phyloP scores from a whole-genome alignment of 768 basidiomycete genomes.

The Butyriboletus loyo region DNA sequence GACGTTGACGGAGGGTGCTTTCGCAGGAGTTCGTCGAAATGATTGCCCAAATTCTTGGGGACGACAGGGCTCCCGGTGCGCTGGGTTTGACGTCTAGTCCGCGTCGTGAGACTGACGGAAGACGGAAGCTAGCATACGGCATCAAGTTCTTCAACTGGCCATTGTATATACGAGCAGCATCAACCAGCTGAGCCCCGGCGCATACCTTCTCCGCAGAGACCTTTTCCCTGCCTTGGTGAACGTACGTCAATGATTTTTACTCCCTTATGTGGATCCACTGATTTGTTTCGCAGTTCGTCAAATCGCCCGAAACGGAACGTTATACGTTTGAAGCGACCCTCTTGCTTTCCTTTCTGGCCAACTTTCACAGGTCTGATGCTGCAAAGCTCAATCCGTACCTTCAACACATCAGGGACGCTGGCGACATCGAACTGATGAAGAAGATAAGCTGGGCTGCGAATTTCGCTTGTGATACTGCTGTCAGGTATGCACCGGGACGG shows the following conservation, averaged over 20 bases:
- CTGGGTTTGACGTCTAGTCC: not conserved
- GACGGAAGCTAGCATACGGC: conserved; percentile 44
- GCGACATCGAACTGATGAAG: conserved; percentile 50
- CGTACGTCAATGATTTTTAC: conserved; percentile 32
- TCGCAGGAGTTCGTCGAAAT: conserved; percentile 49
- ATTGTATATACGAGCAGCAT: conserved; percentile 58
- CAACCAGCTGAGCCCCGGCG: conserved; percentile 64
- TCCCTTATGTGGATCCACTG: not conserved
- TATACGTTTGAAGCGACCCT: conserved; percentile 60
- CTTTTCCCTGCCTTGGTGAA: conserved; percentile 53
- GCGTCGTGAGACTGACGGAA: not conserved
- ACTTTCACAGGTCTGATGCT: conserved; percentile 72
- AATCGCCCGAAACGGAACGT: conserved; percentile 49
- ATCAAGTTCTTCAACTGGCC: conserved; percentile 54
- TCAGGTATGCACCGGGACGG: conserved; percentile 40
- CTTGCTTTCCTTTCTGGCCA: conserved; percentile 60
- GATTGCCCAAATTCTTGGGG: conserved; percentile 45
- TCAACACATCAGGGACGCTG: conserved; percentile 44
- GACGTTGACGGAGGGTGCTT: not conserved
- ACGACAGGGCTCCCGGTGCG: conserved; percentile 39
- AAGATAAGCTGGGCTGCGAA: conserved; percentile 58
- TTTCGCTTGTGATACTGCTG: conserved; percentile 46
- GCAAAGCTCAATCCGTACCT: conserved; percentile 68
- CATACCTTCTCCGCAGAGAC: conserved; percentile 64
- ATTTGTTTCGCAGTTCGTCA: conserved; percentile 45